phyloP scores from a whole-genome alignment of 192 early-diverging fungal species.

The Allomyces arbusculus region DNA sequence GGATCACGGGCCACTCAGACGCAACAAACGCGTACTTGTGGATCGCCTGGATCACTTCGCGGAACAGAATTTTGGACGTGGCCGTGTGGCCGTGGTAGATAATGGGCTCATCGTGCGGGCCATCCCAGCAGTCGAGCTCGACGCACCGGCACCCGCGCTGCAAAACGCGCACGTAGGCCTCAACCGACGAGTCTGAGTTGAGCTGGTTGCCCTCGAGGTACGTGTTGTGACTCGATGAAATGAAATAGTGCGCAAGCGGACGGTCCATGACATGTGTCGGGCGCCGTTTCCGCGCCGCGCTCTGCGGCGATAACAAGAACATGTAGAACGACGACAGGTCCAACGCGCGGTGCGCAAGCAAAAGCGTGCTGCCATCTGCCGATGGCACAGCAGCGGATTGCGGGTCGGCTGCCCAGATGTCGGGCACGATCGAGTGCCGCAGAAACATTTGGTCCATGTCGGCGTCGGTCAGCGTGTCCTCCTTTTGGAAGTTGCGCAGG shows the following conservation, averaged over 20 bases:
- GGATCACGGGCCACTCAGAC: constrained; percentile 59
- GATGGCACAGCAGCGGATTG: too few species aligned
- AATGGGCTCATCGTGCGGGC: constrained; percentile 47
- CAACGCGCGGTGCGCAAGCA: constrained; percentile 21
- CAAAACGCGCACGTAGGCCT: constrained; percentile 70
- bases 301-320: constrained; percentile 41
- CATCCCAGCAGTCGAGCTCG: constrained; percentile 88
- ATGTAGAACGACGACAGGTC: constrained; percentile 27
- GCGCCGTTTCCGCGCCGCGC: constrained; percentile 22
- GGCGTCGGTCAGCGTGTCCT: constrained; percentile 3
- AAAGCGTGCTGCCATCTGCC: not conserved
- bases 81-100: constrained; percentile 68
- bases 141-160: constrained; percentile 73
- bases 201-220: constrained; percentile 73
- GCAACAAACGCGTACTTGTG: constrained; percentile 65
- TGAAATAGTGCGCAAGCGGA: constrained; percentile 59
- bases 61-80: constrained; percentile 60
- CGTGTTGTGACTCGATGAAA: constrained; percentile 80
- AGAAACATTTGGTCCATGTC: not conserved
- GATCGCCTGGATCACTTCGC: constrained; percentile 65
- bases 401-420: too few species aligned
- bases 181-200: constrained; percentile 52
- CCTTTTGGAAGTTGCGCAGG: constrained; percentile 33
- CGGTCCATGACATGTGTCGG: constrained; percentile 44
- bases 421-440: too few species aligned